Base-by-base conservation (phyloP, 306 rosid genomes). In the Crotalaria pallida region DNA sequence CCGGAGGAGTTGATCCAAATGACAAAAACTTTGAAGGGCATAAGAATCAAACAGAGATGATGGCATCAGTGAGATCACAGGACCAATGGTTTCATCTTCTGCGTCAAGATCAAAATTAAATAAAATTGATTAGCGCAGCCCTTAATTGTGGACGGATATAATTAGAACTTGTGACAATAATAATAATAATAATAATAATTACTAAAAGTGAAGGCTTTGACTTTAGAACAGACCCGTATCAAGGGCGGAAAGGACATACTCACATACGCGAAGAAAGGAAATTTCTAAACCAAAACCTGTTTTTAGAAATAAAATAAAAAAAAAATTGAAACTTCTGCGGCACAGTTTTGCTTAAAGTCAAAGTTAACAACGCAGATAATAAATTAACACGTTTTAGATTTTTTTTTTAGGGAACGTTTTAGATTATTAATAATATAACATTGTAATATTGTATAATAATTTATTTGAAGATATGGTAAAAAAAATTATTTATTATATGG, bases 11-110 rank as follows among this genome's bases (percentile, higher is more conserved):
- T n/a, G n/a, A n/a, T n/a, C n/a, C n/a, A n/a, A n/a, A n/a, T n/a
- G n/a, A 41, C 47, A 45, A 15, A 15, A 40, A 16, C 19, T 51
- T 15, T 8, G 52, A 63, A 26, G 44, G 51, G 64, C 34, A 19
- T 13, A 44, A 13, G 0, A 5, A 44, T 44, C 0, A 45, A 19
- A 45, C 0, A 63, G 11, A 51, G 65, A n/a, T 77, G 72, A 77
- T 61, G 19, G 51, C 81, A 60, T 21, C 72, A 49, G 69, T 77
- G 76, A 61, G 65, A 77, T 69, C 67, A 77, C 66, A 10, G 4
- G 55, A 11, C 68, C 22, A 7, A 47, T n/a, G 31, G 51, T 59
- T 56, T 56, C 27, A 47, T 16, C 79, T 22, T 57, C 23, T 15
- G 3, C 52, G 81, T 41, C 51, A 69, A 69, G 27, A n/a, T 31